These are phyloP conservation scores for Dalbergia oliveri DNA, from an alignment of 306 rosid species.

Conservation along the genomic window DNA sequence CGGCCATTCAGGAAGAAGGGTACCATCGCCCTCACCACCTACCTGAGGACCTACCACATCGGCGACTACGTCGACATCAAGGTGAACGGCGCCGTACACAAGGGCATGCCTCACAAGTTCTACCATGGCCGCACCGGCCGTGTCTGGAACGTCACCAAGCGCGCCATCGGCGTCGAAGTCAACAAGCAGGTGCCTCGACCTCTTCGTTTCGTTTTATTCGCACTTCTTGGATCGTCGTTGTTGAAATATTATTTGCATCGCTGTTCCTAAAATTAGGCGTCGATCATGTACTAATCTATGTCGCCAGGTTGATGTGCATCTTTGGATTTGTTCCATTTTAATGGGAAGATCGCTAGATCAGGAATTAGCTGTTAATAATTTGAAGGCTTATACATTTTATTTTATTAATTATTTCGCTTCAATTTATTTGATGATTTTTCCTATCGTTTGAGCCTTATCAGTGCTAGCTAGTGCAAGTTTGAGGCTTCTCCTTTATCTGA, in stretches of 20 bases:
- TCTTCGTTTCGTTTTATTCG: no score
- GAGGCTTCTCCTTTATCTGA: no score
- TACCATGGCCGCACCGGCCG: slow-evolving; percentile 98
- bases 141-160: slow-evolving; percentile 96
- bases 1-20: slow-evolving; percentile 99
- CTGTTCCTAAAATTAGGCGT: background rate
- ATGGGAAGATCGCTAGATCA: background rate
- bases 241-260: background rate
- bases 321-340: no score
- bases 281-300: background rate
- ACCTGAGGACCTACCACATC: slow-evolving; percentile 72
- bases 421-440: background rate
- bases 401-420: background rate
- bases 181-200: slow-evolving; percentile 83
- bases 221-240: background rate
- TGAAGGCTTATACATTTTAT: background rate
- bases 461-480: background rate
- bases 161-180: slow-evolving; percentile 92
- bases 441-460: background rate
- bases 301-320: background rate
- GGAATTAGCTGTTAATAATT: background rate
- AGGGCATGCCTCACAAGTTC: slow-evolving; percentile 98
- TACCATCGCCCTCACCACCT: slow-evolving; percentile 80
- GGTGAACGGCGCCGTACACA: slow-evolving; percentile 95
- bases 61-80: slow-evolving; percentile 90